Conservation (phyloP, 164 flowering plant genomes). For the Umbilicus rupestris region DNA sequence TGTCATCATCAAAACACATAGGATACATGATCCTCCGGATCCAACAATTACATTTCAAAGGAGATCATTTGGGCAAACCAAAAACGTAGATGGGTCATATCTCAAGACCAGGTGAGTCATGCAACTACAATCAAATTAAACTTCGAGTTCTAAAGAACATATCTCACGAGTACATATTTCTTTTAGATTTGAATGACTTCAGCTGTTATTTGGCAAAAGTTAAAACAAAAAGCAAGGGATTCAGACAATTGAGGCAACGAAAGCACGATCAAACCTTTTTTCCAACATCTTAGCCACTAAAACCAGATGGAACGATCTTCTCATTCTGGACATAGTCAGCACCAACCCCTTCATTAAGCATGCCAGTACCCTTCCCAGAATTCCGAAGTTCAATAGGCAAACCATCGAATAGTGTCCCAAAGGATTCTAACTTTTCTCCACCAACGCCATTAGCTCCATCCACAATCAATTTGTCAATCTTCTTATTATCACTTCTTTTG, state of each 20-base stretch:
- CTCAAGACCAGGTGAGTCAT: no score
- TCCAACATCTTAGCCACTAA: slow-evolving; percentile 58
- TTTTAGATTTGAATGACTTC: no score
- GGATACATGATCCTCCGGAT: no score
- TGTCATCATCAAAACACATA: no score
- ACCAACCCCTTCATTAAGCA: slow-evolving; percentile 88
- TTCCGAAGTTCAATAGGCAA: slow-evolving; percentile 62
- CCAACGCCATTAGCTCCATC: slow-evolving; percentile 99
- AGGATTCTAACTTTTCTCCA: slow-evolving; percentile 54
- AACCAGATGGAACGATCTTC: slow-evolving; percentile 62
- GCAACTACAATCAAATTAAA: no score
- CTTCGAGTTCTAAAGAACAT: no score
- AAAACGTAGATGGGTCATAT: no score
- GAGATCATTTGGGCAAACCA: no score
- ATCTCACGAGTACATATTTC: no score
- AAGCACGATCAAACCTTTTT: slow-evolving; percentile 42
- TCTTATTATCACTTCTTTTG: slow-evolving; percentile 12
- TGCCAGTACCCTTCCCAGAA: slow-evolving; percentile 59
- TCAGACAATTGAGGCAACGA: background rate
- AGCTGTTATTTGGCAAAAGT: no score
- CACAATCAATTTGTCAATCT: slow-evolving; percentile 41
- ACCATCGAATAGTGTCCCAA: slow-evolving; percentile 33
- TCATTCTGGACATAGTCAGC: slow-evolving; percentile 98
- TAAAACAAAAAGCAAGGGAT: no score
- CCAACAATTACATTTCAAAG: no score